Percentiles rank a stretch among this genome's conserved stretches.
Evolutionary conservation across 2,329 filamentous ascomycete genomes (phyloP).

Genomic region (Onygenales sp.): DNA sequence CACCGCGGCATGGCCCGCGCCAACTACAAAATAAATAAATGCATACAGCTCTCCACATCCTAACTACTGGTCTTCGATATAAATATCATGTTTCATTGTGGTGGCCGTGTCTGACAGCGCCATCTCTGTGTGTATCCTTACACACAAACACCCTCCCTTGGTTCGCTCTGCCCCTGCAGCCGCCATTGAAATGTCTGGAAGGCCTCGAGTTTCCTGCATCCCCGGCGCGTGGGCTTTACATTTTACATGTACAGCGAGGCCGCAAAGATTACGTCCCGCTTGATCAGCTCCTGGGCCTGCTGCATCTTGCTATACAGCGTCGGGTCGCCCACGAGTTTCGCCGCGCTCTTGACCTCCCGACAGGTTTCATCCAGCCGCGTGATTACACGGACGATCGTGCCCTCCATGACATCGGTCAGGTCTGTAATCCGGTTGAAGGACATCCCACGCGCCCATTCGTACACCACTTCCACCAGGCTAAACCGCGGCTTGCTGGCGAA

Average conservation of each 20-base stretch:
- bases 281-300: constrained; percentile 93
- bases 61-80: neutral
- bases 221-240: neutral
- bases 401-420: constrained; percentile 90
- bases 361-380: constrained; percentile 92
- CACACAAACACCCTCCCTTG: neutral
- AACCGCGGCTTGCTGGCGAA: constrained; percentile 82
- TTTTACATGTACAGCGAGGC: constrained; percentile 76
- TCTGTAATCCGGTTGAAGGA: constrained; percentile 97
- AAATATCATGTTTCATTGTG: neutral
- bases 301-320: constrained; percentile 94
- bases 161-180: too few species aligned
- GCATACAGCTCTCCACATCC: neutral
- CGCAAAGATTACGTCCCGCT: constrained; percentile 86
- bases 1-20: too few species aligned
- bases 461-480: constrained; percentile 92
- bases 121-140: neutral
- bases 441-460: constrained; percentile 97
- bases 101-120: neutral
- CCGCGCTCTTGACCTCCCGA: constrained; percentile 93
- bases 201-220: too few species aligned
- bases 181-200: neutral
- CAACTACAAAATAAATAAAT: too few species aligned
- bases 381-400: constrained; percentile 92
- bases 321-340: constrained; percentile 88